Percentiles rank a stretch among this genome's conserved stretches.
Evolutionary conservation across 1,139 yeast genomes (phyloP).

Genomic region (Kodamaea suecica): DNA sequence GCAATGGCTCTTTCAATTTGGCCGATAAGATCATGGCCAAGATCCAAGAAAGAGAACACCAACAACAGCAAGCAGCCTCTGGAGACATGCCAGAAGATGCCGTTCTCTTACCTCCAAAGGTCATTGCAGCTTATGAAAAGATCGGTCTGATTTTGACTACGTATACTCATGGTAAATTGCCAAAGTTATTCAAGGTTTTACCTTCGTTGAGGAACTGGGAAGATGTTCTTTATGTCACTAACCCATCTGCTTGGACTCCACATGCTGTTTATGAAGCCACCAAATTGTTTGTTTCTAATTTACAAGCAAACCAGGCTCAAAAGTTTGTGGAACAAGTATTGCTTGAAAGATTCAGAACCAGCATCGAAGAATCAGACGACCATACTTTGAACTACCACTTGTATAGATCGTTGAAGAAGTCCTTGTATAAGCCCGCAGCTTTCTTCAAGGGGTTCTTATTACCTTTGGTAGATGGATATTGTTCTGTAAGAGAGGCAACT

Average conservation of each 20-base stretch:
- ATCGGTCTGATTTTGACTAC: constrained; percentile 84
- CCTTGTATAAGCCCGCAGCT: constrained; percentile 95
- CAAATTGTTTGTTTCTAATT: constrained; percentile 84
- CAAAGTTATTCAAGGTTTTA: constrained; percentile 89
- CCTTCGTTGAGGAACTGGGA: constrained; percentile 95
- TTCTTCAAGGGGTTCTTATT: constrained; percentile 94
- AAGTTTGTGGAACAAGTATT: constrained; percentile 73
- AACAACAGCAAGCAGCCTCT: constrained; percentile 28
- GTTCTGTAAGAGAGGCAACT: constrained; percentile 90
- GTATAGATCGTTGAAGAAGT: constrained; percentile 86
- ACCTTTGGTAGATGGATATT: constrained; percentile 80
- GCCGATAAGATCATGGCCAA: constrained; percentile 93
- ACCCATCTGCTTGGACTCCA: constrained; percentile 95
- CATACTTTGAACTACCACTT: constrained; percentile 81
- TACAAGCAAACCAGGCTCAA: constrained; percentile 85
- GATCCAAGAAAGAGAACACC: constrained; percentile 67
- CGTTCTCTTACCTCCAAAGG: constrained; percentile 90
- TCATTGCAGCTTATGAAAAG: constrained; percentile 88
- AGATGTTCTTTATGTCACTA: constrained; percentile 86
- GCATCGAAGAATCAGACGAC: constrained; percentile 73
- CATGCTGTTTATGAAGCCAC: constrained; percentile 95
- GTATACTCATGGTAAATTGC: constrained; percentile 95
- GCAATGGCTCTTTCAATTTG: constrained; percentile 57
- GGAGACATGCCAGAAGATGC: constrained; percentile 38
- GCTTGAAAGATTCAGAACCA: constrained; percentile 78